phyloP scores from a whole-genome alignment of 1,284 basidiomycete genomes.

The Ustilago shanxiensis region DNA sequence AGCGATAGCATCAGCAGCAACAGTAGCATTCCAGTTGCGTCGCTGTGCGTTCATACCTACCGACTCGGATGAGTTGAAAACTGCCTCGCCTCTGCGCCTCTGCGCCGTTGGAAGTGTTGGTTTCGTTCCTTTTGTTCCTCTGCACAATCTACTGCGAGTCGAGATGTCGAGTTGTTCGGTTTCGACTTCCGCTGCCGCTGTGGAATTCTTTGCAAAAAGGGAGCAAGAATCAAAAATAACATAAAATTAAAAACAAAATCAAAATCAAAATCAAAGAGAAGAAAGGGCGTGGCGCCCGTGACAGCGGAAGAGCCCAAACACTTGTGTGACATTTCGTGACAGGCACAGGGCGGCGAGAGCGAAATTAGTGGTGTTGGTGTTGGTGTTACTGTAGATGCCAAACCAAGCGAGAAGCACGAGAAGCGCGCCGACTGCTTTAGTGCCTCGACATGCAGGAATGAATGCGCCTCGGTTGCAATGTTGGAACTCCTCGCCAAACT shows the following conservation, averaged over 20 bases:
- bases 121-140: constrained; percentile 3
- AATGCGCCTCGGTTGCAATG: constrained; percentile 36
- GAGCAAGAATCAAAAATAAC: too few species aligned
- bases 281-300: constrained; percentile 2
- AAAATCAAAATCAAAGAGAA: not conserved
- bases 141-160: too few species aligned
- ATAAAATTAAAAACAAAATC: not conserved
- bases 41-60: not conserved
- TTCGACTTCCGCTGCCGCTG: constrained; percentile 25
- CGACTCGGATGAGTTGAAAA: too few species aligned
- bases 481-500: constrained; percentile 2
- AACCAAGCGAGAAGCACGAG: too few species aligned
- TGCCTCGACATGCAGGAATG: constrained; percentile 20
- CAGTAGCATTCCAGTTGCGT: not conserved
- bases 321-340: not conserved
- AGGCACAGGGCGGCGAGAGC: too few species aligned
- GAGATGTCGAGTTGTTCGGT: not conserved
- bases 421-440: constrained; percentile 11
- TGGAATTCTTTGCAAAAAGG: constrained; percentile 3
- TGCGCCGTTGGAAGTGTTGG: too few species aligned
- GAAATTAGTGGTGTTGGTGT: constrained; percentile 5
- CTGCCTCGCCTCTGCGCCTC: not conserved
- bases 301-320: constrained; percentile 2
- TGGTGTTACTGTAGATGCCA: too few species aligned
- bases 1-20: not conserved